Evolutionary conservation across 176 grass and related monocot species (phyloP), one percentile per base, ranked within the genome.

Genomic region (Cenchrus fungigraminus): DNA sequence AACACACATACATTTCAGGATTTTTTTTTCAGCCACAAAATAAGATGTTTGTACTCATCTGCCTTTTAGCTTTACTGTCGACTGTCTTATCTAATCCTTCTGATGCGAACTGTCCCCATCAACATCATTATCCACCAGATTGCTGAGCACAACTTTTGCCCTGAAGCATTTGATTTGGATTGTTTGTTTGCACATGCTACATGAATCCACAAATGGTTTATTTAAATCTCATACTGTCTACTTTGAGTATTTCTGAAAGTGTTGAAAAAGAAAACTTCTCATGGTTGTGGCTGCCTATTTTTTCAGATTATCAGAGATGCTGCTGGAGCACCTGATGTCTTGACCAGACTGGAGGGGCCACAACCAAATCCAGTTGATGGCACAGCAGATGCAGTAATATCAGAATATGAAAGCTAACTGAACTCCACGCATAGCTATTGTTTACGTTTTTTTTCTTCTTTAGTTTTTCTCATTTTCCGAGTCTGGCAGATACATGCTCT

Each of bases 281-380:
- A 82, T 57, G 13, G 13, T 43, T 34, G 14, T 71, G 12, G 12
- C 3, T 85, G 31, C 44, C 45, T 8, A 80, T 90, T 15, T 64
- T 73, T 90, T 57, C 57, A 98, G 95, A 98, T 98, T 77, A 90
- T 92, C 72, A 93, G 95, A 87, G 93, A 98, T 84, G 89, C 93
- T 54, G 83, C 84, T 73, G 95, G 95, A 85, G 89, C 93, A 70
- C 95, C 95, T 61, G 95, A 98, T 85, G 93, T 98, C 79, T 88
- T 98, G 63, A 98, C 93, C 58, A 95, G 86, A 78, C 74, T 95
- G 60, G 93, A 95, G 82, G 89, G 91, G 17, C 88, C 79, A 40
- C 81, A 82, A 6, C 71, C 86, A 44, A 74, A 47, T 25, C 54
- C 78, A 81, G 31, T 79, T 45, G 73, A 90, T 29, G 32, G 77